These are phyloP conservation scores for Crucibulum laeve DNA, from an alignment of 768 basidiomycete genomes.

Conservation along the genomic window DNA sequence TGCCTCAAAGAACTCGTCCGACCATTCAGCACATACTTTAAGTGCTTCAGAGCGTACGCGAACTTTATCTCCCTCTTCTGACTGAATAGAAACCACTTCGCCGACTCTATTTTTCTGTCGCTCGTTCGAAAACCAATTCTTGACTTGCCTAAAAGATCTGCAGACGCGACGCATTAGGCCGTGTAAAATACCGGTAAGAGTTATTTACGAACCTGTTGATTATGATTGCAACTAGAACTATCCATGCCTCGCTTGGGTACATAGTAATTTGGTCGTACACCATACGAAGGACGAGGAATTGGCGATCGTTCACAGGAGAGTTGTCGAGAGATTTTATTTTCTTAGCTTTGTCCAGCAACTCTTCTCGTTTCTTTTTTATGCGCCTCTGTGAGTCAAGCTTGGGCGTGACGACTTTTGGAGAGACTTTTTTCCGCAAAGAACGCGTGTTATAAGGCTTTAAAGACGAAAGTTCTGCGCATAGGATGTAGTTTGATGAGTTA, in stretches of 20 bases:
- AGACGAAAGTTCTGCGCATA: slow-evolving; percentile 12
- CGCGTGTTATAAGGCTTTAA: slow-evolving; percentile 19
- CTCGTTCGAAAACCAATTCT: slow-evolving; percentile 68
- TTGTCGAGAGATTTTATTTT: slow-evolving; percentile 44
- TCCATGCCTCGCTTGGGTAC: slow-evolving; percentile 62
- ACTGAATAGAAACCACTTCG: slow-evolving; percentile 32
- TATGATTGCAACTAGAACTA: slow-evolving; percentile 52
- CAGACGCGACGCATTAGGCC: neutral
- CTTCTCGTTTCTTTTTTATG: slow-evolving; percentile 26
- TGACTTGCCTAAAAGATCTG: slow-evolving; percentile 57
- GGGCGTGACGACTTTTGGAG: slow-evolving; percentile 19
- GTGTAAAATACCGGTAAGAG: neutral
- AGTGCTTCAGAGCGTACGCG: slow-evolving; percentile 46
- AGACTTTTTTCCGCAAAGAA: slow-evolving; percentile 18
- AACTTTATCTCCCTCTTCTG: slow-evolving; percentile 37
- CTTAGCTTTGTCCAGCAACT: slow-evolving; percentile 29
- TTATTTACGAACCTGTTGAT: slow-evolving; percentile 40
- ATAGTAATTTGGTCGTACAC: slow-evolving; percentile 63
- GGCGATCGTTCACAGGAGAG: slow-evolving; percentile 52
- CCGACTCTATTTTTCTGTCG: slow-evolving; percentile 41
- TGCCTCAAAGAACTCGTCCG: slow-evolving; percentile 58
- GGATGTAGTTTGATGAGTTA: slow-evolving; percentile 20
- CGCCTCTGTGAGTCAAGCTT: slow-evolving; percentile 23
- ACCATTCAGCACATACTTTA: slow-evolving; percentile 50
- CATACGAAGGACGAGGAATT: slow-evolving; percentile 56